These are phyloP conservation scores for Aspergillus ibericus DNA, from an alignment of 2,329 filamentous ascomycete genomes.

Conservation along the genomic window DNA sequence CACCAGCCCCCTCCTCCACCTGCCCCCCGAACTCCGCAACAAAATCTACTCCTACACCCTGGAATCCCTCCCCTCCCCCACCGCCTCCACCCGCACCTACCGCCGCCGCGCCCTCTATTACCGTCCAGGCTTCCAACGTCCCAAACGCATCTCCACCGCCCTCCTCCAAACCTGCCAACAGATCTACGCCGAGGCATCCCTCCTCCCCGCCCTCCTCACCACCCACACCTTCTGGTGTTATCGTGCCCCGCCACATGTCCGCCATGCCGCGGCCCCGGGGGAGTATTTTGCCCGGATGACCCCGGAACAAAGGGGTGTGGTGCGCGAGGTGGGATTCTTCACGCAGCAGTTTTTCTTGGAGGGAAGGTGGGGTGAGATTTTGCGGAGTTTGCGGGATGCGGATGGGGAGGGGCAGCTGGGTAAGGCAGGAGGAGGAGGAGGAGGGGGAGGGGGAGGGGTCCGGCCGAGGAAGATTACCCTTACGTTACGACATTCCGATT, in stretches of 20 bases:
- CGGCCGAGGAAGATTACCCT: slow-evolving; percentile 41
- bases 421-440: too few relatives aligned
- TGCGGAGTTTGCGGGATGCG: too few relatives aligned
- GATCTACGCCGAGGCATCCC: slow-evolving; percentile 47
- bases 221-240: slow-evolving; percentile 45
- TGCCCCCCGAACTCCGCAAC: slow-evolving; percentile 54
- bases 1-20: slow-evolving; percentile 38
- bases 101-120: slow-evolving; percentile 37
- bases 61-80: slow-evolving; percentile 31
- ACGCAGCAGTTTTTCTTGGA: background rate
- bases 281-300: background rate
- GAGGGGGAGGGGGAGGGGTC: too few relatives aligned
- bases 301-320: background rate
- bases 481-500: slow-evolving; percentile 53
- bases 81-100: slow-evolving; percentile 33
- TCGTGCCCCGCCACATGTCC: slow-evolving; percentile 33
- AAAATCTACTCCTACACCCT: slow-evolving; percentile 49
- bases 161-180: slow-evolving; percentile 48
- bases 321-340: background rate
- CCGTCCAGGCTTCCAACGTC: slow-evolving; percentile 45
- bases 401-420: too few relatives aligned
- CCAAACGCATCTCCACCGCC: slow-evolving; percentile 36
- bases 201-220: slow-evolving; percentile 41
- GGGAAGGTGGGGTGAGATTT: background rate
- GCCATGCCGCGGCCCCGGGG: background rate